Evolutionary conservation across 2,329 filamentous ascomycete species (phyloP).

Genomic region (Dothistroma pini): DNA sequence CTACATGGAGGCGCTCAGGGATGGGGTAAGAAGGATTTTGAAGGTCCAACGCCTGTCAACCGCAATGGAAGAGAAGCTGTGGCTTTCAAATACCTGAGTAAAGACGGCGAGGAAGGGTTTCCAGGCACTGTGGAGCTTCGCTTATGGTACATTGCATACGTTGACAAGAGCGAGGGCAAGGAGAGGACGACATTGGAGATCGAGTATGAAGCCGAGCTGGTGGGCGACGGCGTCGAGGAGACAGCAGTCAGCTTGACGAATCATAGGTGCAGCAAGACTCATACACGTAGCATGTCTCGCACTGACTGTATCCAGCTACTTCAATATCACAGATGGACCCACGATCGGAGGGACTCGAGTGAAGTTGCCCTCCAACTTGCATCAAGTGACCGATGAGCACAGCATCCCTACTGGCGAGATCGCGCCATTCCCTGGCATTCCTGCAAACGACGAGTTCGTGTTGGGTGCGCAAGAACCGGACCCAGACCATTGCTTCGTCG

Average conservation of each 20-base stretch:
- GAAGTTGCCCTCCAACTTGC: conserved; percentile 55
- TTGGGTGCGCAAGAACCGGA: conserved; percentile 68
- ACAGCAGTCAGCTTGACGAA: conserved; percentile 93
- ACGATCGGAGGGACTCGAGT: conserved; percentile 62
- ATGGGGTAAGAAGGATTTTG: conserved; percentile 77
- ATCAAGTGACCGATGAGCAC: conserved; percentile 69
- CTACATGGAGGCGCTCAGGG: conserved; percentile 56
- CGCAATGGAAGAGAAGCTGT: conserved; percentile 46
- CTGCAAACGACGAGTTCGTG: conserved; percentile 64
- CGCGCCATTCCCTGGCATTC: conserved; percentile 60
- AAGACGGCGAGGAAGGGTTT: conserved; percentile 83
- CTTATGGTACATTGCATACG: conserved; percentile 74
- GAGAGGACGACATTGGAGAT: conserved; percentile 71
- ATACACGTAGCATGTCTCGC: conserved; percentile 1
- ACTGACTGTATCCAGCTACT: conserved; percentile 50
- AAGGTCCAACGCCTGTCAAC: conserved; percentile 61
- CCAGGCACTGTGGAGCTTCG: conserved; percentile 77
- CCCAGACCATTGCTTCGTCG: conserved; percentile 88
- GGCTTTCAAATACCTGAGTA: conserved; percentile 56
- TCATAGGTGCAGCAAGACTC: conserved; percentile 62
- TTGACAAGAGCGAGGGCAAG: conserved; percentile 57
- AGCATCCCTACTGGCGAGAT: conserved; percentile 72
- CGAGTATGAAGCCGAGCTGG: conserved; percentile 84
- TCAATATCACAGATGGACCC: conserved; percentile 61
- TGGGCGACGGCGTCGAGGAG: conserved; percentile 72